A percentile compares a stretch with the other conserved stretches of the same genome.
Conservation (phyloP, 352 stramenopile genomes). For the Phytopythium oedochilum region DNA sequence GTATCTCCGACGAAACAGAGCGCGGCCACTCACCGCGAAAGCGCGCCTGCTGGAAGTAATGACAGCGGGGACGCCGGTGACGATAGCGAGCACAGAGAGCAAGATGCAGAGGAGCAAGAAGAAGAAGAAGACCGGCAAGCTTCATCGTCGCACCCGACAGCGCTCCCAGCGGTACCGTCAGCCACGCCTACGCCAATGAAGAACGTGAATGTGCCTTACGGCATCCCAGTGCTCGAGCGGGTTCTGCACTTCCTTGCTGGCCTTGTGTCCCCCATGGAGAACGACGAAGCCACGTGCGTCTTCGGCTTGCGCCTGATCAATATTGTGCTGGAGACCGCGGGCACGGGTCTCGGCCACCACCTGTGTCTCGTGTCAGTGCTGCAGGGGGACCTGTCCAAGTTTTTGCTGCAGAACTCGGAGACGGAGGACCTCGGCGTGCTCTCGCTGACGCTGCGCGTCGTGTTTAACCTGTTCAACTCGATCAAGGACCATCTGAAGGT, state of each 20-base stretch:
- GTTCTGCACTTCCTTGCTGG: constrained; percentile 93
- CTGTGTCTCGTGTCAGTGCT: constrained; percentile 82
- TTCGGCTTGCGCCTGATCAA: constrained; percentile 95
- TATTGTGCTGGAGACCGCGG: constrained; percentile 94
- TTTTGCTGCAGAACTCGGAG: constrained; percentile 94
- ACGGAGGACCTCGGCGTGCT: constrained; percentile 93
- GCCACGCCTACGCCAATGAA: constrained; percentile 1
- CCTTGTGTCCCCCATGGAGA: constrained; percentile 91
- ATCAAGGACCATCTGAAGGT: constrained; percentile 99
- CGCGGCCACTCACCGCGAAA: neutral
- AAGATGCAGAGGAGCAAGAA: neutral
- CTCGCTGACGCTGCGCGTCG: constrained; percentile 92
- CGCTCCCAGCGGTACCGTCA: neutral
- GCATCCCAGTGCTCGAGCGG: constrained; percentile 87
- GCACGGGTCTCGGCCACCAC: constrained; percentile 76
- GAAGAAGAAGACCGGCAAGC: neutral
- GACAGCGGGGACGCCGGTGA: neutral
- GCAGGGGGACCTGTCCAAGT: constrained; percentile 96
- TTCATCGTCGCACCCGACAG: neutral
- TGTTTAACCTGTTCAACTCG: constrained; percentile 99
- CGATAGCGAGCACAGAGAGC: neutral
- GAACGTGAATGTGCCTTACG: constrained; percentile 43
- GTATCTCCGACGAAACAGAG: neutral
- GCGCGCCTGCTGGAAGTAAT: neutral
- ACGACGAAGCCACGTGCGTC: constrained; percentile 86